These are phyloP conservation scores for Acorus gramineus DNA, from an alignment of 106 monocot genomes.

Conservation along the genomic window DNA sequence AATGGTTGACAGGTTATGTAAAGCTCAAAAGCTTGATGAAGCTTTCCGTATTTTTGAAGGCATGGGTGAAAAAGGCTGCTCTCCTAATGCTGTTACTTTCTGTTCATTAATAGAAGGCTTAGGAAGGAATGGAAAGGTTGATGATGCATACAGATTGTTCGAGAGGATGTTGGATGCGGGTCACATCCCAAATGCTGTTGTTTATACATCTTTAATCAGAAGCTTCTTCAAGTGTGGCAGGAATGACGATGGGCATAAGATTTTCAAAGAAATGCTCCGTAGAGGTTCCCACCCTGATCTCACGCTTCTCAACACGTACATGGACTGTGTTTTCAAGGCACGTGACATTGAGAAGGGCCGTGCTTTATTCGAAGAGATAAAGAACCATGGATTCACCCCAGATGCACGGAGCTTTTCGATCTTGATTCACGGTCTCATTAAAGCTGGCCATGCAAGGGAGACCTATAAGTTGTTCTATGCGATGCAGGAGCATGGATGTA, in stretches of 20 bases:
- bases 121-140: conserved; percentile 69
- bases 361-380: conserved; percentile 71
- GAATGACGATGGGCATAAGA: conserved; percentile 94
- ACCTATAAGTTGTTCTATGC: conserved; percentile 68
- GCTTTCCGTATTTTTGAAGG: conserved; percentile 62
- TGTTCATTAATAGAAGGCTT: conserved; percentile 92
- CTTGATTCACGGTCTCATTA: conserved; percentile 78
- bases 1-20: conserved; percentile 89
- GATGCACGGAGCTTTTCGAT: conserved; percentile 75
- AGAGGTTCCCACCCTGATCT: conserved; percentile 69
- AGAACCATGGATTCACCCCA: conserved; percentile 53
- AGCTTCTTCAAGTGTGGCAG: conserved; percentile 75
- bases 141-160: conserved; percentile 78
- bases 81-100: conserved; percentile 66
- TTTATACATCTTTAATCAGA: conserved; percentile 83
- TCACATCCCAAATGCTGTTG: conserved; percentile 60
- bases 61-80: conserved; percentile 43
- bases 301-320: conserved; percentile 85
- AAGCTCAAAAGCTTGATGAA: conserved; percentile 62
- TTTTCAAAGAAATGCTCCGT: conserved; percentile 82
- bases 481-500: conserved; percentile 83
- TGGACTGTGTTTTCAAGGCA: conserved; percentile 94
- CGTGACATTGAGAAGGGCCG: conserved; percentile 72
- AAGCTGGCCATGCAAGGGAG: conserved; percentile 70
- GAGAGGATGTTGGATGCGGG: conserved; percentile 95